These are phyloP conservation scores for Fusarium chlamydosporum DNA, from an alignment of 2,329 filamentous ascomycete genomes.

Conservation along the genomic window DNA sequence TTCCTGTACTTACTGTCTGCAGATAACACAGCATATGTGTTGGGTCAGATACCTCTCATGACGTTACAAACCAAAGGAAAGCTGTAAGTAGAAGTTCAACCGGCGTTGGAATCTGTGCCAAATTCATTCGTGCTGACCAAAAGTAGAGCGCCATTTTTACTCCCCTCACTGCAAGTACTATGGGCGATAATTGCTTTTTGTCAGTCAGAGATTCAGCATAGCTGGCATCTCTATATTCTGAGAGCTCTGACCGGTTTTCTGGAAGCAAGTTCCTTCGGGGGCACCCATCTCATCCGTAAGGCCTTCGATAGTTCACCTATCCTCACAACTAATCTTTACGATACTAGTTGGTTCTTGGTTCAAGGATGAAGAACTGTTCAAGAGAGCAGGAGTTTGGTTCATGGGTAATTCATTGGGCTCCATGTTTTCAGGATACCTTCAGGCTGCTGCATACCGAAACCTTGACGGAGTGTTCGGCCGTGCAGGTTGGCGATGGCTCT, in stretches of 20 bases:
- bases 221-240: neutral
- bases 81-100: fast-evolving
- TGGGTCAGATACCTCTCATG: slow-evolving; percentile 14
- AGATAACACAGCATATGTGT: slow-evolving; percentile 14
- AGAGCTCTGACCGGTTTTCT: neutral
- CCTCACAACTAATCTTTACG: fast-evolving
- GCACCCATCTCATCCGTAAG: slow-evolving; percentile 10
- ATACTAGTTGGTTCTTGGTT: slow-evolving; percentile 4
- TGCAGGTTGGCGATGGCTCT: slow-evolving; percentile 17
- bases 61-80: slow-evolving; percentile 19
- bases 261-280: neutral
- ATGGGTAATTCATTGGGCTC: slow-evolving; percentile 8
- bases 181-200: slow-evolving; percentile 7
- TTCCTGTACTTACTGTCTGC: fast-evolving
- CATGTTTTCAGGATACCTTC: slow-evolving; percentile 7
- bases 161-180: slow-evolving; percentile 1
- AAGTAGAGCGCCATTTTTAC: neutral
- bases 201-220: slow-evolving; percentile 8
- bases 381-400: slow-evolving; percentile 12
- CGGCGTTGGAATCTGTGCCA: too few species aligned
- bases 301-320: fast-evolving
- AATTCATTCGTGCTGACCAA: neutral
- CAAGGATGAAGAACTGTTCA: slow-evolving; percentile 16
- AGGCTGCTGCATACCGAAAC: slow-evolving; percentile 9
- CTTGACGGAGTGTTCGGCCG: slow-evolving; percentile 12